Conservation (phyloP, 768 basidiomycete species). For the Artomyces pyxidatus region DNA sequence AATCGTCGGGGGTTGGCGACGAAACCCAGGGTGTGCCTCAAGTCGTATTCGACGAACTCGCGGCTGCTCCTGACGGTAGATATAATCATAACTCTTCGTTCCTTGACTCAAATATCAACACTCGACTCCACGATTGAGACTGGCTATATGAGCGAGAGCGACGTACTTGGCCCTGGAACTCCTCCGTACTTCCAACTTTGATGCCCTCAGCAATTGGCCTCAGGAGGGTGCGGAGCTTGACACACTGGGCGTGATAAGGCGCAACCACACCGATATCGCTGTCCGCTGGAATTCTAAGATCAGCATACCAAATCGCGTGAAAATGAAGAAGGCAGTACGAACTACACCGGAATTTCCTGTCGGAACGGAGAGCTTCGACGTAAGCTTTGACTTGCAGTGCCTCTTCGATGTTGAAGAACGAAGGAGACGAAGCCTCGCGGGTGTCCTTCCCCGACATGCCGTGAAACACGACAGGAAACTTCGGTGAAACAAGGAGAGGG, state of each 20-base stretch:
- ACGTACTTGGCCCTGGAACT: conserved; percentile 54
- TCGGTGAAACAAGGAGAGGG: conserved; percentile 27
- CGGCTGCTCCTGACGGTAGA: conserved; percentile 31
- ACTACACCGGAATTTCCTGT: conserved; percentile 34
- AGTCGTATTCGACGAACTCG: conserved; percentile 19
- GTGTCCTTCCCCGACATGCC: conserved; percentile 52
- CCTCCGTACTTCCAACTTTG: conserved; percentile 62
- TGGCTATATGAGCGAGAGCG: conserved; percentile 5
- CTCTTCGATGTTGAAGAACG: conserved; percentile 65
- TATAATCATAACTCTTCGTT: conserved; percentile 31
- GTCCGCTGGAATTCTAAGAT: conserved; percentile 27
- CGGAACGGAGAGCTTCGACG: conserved; percentile 16
- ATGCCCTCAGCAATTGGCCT: conserved; percentile 24
- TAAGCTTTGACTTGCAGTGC: conserved; percentile 45
- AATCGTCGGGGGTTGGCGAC: conserved; percentile 22
- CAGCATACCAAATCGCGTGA: not conserved
- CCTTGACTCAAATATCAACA: conserved; percentile 21
- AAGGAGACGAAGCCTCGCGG: conserved; percentile 59
- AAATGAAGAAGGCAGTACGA: not conserved
- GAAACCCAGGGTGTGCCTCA: conserved; percentile 21
- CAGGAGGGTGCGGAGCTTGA: conserved; percentile 36
- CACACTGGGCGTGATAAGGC: conserved; percentile 54
- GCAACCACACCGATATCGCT: conserved; percentile 52
- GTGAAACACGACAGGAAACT: conserved; percentile 60
- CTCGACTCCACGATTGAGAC: not conserved